Evolutionary conservation across 23 red algal genomes (phyloP), one percentile per base, ranked within the genome.

Genomic region (Gracilaria domingensis): DNA sequence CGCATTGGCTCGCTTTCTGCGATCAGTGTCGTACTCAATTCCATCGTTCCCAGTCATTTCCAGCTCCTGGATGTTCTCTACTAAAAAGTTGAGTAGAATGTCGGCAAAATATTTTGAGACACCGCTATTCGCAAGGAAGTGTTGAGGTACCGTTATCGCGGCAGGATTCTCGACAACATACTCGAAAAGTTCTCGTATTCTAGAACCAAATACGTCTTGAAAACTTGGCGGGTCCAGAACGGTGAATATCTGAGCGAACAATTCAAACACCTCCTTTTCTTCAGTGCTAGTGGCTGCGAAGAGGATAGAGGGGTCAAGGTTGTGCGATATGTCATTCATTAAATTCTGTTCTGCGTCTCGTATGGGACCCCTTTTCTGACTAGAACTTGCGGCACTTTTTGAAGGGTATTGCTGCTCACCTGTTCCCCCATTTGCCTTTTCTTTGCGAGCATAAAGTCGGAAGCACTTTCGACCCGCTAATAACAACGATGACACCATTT

Each of bases 201-300:
- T 81, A 32, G 86, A 60, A 8, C 94, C 91, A 69, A 99, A 95
- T 26, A 99, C 75, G 82, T 96, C 94, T 50, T 96, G 97, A 81
- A 99, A 99, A 91, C 93, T 96, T 44, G 78, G 38, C 24, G 91
- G 40, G 38, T 95, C 91, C 4, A 99, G 56, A 25, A 95, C 90
- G 28, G 93, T 99, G 62, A 99, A 99, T 8, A 99, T 92, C 33
- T 96, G 97, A n/a, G 93, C 89, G 62, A 99, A 99, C 33, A 89
- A 79, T 55, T 99, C 93, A 32, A 99, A 85, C 20, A 95, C 86
- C 55, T 99, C 97, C 51, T 87, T 94, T 58, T 99, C 93, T 50
- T 98, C 96, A 35, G 69, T 29, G 26, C 23, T 40, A 57, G 87
- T 75, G 13, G 66, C 54, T 30, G 67, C 48, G 54, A 12, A 86